phyloP scores from a whole-genome alignment of 129 eudicot genomes.

The Centella asiatica region DNA sequence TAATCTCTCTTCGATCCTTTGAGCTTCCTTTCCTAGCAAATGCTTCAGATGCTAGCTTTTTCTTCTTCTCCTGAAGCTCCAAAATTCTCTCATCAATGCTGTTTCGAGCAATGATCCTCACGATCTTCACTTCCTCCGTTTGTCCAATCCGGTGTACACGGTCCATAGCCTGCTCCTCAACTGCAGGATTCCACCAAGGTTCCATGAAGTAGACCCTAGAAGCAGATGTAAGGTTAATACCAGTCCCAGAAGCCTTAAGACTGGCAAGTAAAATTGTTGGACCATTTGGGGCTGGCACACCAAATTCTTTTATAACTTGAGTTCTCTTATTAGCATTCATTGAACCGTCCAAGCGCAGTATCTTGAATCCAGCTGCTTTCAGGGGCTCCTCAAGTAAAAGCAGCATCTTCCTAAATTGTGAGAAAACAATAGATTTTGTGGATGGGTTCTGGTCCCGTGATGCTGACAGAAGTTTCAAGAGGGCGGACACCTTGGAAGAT shows the following conservation, averaged over 20 bases:
- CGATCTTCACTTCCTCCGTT: slow-evolving; percentile 57
- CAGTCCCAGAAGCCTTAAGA: slow-evolving; percentile 76
- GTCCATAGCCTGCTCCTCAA: slow-evolving; percentile 95
- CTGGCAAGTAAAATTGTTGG: slow-evolving; percentile 86
- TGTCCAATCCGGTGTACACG: slow-evolving; percentile 90
- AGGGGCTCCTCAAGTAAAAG: slow-evolving; percentile 68
- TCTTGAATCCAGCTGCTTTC: slow-evolving; percentile 65
- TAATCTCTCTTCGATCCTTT: slow-evolving; percentile 47
- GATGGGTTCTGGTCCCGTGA: slow-evolving; percentile 36
- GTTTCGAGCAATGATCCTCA: slow-evolving; percentile 67
- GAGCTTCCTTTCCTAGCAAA: slow-evolving; percentile 45
- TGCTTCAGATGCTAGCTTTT: slow-evolving; percentile 55
- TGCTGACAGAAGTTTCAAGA: slow-evolving; percentile 43
- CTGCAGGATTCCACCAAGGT: slow-evolving; percentile 99
- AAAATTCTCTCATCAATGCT: slow-evolving; percentile 77
- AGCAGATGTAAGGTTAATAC: slow-evolving; percentile 75
- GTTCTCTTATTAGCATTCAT: slow-evolving; percentile 68
- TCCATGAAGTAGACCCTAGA: slow-evolving; percentile 80
- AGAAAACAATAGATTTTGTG: slow-evolving; percentile 61
- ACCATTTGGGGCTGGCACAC: slow-evolving; percentile 31
- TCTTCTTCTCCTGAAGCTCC: slow-evolving; percentile 68
- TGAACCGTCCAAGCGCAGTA: slow-evolving; percentile 62
- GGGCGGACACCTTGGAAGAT: slow-evolving; percentile 62
- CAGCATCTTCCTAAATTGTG: slow-evolving; percentile 68
- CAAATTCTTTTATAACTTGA: slow-evolving; percentile 49